Percentiles rank a stretch among this genome's conserved stretches.
Conservation (phyloP, 768 basidiomycete species). For the Tricholoma flavovirens region DNA sequence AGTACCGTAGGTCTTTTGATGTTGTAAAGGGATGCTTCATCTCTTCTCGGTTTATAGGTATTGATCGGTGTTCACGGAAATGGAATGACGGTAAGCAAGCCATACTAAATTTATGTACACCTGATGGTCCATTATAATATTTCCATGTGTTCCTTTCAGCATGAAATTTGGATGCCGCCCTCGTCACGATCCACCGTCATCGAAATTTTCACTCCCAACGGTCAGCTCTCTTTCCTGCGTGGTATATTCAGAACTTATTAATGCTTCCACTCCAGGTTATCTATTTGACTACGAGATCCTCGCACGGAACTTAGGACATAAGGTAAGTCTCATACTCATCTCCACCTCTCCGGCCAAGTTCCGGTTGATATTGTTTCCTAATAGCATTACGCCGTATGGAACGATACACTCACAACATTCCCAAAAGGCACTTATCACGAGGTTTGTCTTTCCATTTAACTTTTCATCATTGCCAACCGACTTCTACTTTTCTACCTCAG, state of each 20-base stretch:
- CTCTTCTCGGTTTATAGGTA: slow-evolving; percentile 27
- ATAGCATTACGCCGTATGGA: slow-evolving; percentile 62
- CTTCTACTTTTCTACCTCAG: neutral
- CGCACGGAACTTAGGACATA: slow-evolving; percentile 38
- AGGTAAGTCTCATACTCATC: slow-evolving; percentile 15
- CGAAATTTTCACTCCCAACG: slow-evolving; percentile 60
- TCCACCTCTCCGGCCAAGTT: neutral
- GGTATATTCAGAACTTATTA: neutral
- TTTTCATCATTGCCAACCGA: too few relatives aligned
- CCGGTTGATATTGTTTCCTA: slow-evolving; percentile 10
- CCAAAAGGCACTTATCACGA: slow-evolving; percentile 25
- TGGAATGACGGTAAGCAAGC: slow-evolving; percentile 47
- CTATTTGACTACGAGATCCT: slow-evolving; percentile 38
- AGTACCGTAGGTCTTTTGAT: slow-evolving; percentile 44
- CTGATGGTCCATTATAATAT: neutral
- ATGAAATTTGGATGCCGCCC: slow-evolving; percentile 65
- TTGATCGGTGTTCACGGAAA: slow-evolving; percentile 68
- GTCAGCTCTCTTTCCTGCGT: slow-evolving; percentile 21
- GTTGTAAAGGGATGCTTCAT: neutral
- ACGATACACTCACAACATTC: slow-evolving; percentile 46
- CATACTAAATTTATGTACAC: neutral
- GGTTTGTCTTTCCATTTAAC: slow-evolving; percentile 7
- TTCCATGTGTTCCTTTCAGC: slow-evolving; percentile 15
- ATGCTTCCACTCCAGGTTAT: slow-evolving; percentile 23
- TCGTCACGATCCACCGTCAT: slow-evolving; percentile 59